These are phyloP conservation scores for Penicillium sp. DNA, from an alignment of 2,329 filamentous ascomycete genomes.

Conservation along the genomic window DNA sequence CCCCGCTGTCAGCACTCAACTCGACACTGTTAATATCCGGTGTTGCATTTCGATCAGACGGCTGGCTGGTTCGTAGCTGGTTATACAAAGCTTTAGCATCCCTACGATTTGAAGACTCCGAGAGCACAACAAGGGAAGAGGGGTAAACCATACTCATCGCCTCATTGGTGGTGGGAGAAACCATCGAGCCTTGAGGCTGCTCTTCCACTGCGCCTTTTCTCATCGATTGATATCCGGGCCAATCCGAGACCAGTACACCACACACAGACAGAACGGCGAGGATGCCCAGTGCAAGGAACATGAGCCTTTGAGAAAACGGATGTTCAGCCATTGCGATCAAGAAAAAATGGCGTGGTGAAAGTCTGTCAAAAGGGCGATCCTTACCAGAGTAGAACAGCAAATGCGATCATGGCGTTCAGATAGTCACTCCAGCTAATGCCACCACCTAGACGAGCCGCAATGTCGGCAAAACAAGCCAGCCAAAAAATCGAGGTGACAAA, in stretches of 20 bases:
- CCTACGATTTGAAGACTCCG: slow-evolving; percentile 6
- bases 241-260: slow-evolving; percentile 23
- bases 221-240: slow-evolving; percentile 22
- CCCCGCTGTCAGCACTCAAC: slow-evolving; percentile 6
- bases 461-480: slow-evolving; percentile 27
- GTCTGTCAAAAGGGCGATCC: not conserved
- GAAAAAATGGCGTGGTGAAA: too few relatives aligned
- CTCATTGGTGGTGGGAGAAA: slow-evolving; percentile 1
- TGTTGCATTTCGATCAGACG: slow-evolving; percentile 7
- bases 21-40: slow-evolving; percentile 8
- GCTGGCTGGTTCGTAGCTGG: slow-evolving; percentile 11
- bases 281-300: slow-evolving; percentile 25
- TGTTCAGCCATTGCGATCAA: too few relatives aligned
- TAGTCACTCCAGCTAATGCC: slow-evolving; percentile 10
- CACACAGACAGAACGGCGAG: slow-evolving; percentile 24
- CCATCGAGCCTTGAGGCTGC: not conserved
- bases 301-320: slow-evolving; percentile 14
- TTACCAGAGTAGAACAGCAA: slow-evolving; percentile 26
- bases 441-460: slow-evolving; percentile 14
- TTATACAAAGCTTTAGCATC: slow-evolving; percentile 16
- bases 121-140: slow-evolving; percentile 4
- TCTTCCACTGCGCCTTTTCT: slow-evolving; percentile 4
- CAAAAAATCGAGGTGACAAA: slow-evolving; percentile 29
- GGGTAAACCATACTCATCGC: not conserved
- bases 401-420: slow-evolving; percentile 23